phyloP scores from a whole-genome alignment of 176 grass and related monocot species.

The Eremochloa ophiuroides region DNA sequence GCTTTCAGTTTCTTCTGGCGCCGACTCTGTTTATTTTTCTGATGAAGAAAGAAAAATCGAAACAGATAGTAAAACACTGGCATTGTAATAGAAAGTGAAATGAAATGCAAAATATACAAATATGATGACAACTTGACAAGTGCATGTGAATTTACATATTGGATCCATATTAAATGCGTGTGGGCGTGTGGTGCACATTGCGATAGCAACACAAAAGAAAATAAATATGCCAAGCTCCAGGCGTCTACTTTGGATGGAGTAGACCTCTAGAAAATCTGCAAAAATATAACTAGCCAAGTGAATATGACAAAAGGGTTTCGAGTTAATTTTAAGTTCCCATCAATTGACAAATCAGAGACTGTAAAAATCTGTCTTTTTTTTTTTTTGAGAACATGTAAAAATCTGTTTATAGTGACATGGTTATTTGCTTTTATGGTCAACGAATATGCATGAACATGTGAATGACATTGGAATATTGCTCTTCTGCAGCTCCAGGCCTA shows the following conservation, averaged over 20 bases:
- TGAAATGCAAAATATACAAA: not conserved
- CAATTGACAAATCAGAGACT: not conserved
- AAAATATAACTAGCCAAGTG: not conserved
- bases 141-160: not conserved
- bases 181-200: too few relatives aligned
- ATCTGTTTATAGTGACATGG: not conserved
- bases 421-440: not conserved
- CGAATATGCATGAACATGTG: not conserved
- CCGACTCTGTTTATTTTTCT: constrained; percentile 58
- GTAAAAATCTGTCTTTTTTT: too few relatives aligned
- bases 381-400: too few relatives aligned
- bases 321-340: not conserved
- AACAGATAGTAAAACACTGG: not conserved
- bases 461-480: not conserved
- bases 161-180: not conserved
- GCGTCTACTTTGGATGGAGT: not conserved
- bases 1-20: constrained; percentile 79
- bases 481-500: not conserved
- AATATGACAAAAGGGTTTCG: not conserved
- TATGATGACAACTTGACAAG: not conserved
- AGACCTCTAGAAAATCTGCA: not conserved
- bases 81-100: not conserved
- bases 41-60: constrained; percentile 2
- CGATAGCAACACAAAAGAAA: not conserved
- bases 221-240: not conserved